phyloP scores from a whole-genome alignment of 345 rosid genomes.

The Nasturtium officinale region DNA sequence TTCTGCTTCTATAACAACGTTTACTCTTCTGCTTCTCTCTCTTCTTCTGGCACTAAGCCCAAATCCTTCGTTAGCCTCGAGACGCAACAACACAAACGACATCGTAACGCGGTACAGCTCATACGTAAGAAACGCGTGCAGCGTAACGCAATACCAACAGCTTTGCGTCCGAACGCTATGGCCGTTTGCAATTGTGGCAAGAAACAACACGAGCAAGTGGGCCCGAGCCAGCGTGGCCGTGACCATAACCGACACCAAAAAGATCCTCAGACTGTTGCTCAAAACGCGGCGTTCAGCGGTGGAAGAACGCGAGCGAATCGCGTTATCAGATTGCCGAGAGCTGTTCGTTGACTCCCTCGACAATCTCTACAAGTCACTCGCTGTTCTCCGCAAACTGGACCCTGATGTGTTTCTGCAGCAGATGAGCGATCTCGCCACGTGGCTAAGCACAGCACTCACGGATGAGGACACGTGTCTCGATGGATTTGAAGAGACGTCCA shows the following conservation, averaged over 20 bases:
- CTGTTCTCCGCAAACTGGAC: conserved; percentile 55
- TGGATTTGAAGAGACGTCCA: conserved; percentile 56
- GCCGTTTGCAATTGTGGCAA: conserved; percentile 62
- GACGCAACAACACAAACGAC: conserved; percentile 14
- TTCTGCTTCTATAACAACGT: background rate
- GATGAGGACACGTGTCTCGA: conserved; percentile 74
- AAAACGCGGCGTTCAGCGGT: conserved; percentile 36
- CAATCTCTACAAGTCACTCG: conserved; percentile 64
- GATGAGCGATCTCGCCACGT: conserved; percentile 67
- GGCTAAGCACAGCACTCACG: conserved; percentile 74
- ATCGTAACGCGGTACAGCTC: conserved; percentile 26
- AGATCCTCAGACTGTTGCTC: conserved; percentile 28
- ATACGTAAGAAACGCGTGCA: conserved; percentile 70
- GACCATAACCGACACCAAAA: conserved; percentile 57
- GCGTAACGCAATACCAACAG: conserved; percentile 59
- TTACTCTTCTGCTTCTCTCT: conserved; percentile 30
- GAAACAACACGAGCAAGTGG: conserved; percentile 68
- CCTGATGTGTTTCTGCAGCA: conserved; percentile 47
- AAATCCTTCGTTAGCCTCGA: conserved; percentile 24
- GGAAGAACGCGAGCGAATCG: conserved; percentile 41
- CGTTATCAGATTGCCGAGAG: conserved; percentile 75
- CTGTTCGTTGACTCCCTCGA: conserved; percentile 53
- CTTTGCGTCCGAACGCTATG: conserved; percentile 66
- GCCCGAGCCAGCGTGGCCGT: conserved; percentile 83
- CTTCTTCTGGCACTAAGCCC: conserved; percentile 27